Percentiles rank a stretch among this genome's conserved stretches.
phyloP scores from a whole-genome alignment of 2,329 filamentous ascomycete species.

The Penicillium sp. region DNA sequence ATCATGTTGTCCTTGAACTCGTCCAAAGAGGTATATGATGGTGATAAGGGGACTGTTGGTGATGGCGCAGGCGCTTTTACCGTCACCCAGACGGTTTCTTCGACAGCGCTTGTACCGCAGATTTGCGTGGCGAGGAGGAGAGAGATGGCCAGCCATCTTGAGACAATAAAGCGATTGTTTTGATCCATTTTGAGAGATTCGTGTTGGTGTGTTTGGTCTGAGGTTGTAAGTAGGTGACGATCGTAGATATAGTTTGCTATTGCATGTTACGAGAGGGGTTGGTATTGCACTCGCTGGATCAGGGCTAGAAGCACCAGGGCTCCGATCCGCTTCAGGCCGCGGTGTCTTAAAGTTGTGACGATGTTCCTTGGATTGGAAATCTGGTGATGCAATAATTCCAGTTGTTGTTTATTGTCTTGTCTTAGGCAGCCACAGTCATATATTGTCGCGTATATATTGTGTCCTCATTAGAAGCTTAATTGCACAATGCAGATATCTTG shows the following conservation, averaged over 20 bases:
- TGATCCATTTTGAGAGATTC: background rate
- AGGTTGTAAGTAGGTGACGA: background rate
- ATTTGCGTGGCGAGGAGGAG: background rate
- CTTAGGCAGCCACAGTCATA: background rate
- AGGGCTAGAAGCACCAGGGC: background rate
- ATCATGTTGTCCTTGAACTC: constrained; percentile 57
- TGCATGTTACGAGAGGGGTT: background rate
- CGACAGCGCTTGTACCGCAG: background rate
- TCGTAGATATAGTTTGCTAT: background rate
- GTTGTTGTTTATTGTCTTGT: background rate
- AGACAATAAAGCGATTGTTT: background rate
- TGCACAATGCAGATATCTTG: background rate
- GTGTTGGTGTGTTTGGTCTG: background rate
- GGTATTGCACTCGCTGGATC: background rate
- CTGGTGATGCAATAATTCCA: background rate
- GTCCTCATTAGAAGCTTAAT: background rate
- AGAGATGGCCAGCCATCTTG: constrained; percentile 5
- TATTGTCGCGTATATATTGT: background rate
- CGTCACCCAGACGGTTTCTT: constrained; percentile 23
- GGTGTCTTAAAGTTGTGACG: background rate
- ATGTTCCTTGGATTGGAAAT: background rate
- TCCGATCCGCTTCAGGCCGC: background rate
- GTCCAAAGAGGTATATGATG: constrained; percentile 45
- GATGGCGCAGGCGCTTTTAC: constrained; percentile 20
- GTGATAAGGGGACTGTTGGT: constrained; percentile 28